Evolutionary conservation across 768 basidiomycete genomes (phyloP), one percentile per base, ranked within the genome.

Genomic region (Daedalea quercina): DNA sequence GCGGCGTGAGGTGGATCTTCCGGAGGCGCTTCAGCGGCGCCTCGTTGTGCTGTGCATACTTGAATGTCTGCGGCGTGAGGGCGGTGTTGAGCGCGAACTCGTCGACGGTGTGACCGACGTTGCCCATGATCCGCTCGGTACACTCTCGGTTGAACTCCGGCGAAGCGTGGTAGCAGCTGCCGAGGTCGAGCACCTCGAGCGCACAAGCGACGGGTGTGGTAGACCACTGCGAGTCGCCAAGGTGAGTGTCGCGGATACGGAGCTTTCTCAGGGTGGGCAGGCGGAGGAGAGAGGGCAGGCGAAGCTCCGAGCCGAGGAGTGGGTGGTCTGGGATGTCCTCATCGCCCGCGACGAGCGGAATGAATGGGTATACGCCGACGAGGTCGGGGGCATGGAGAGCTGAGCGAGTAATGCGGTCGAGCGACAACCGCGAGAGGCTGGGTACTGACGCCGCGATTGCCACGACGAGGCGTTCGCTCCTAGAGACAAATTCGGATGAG

Each of bases 381-480:
- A 82, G 75, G 51, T 82, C 80, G 31, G 76, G 75, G 22, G 84
- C 80, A 62, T 87, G 84, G n/a, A 85, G 50, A 26, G 72, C 71
- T 1, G 85, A 87, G 50, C 86, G 82, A 15, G 81, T 77, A 60
- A 89, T 77, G 60, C 78, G 79, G 48, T 82, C 78, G 11, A 89
- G 70, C 3, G 76, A 70, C 47, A 89, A 74, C 45, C 78, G 73
- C 44, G 76, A 64, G 44, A 89, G 76, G 60, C 71, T 67, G 13
- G 78, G 78, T 3, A 81, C 66, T 1, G 79, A 78, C 1, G 80
- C 78, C 0, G 85, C 85, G 55, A 89, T 81, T 6, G 80, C 76
- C 15, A 87, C 85, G 51, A 79, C 82, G 0, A 87, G 73, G 23
- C 86, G 74, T 63, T 89, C 86, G 67, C 81, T 84, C 69, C 82